These are phyloP conservation scores for Volvox africanus DNA, from an alignment of 139 green algal species.

Conservation along the genomic window DNA sequence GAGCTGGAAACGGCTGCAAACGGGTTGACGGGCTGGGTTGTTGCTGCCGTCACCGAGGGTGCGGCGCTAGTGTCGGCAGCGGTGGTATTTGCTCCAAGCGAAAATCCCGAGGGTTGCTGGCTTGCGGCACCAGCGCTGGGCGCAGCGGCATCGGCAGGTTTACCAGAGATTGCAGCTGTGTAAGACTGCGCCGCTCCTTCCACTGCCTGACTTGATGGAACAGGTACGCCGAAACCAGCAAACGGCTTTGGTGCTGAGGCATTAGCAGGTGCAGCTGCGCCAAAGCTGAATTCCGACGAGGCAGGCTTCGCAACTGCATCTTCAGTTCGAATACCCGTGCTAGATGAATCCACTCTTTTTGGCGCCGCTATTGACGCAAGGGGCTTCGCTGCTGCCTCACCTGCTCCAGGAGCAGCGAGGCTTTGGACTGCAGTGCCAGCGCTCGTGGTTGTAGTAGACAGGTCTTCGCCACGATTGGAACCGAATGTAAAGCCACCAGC, in stretches of 20 bases:
- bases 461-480: not conserved
- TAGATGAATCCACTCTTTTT: not conserved
- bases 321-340: not conserved
- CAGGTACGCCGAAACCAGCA: not conserved
- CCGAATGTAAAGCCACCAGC: conserved; percentile 4
- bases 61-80: not conserved
- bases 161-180: not conserved
- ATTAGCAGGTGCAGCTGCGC: not conserved
- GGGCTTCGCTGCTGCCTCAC: not conserved
- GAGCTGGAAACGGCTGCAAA: no score
- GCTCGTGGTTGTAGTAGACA: not conserved
- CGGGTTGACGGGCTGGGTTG: no score
- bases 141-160: not conserved
- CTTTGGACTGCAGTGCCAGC: not conserved
- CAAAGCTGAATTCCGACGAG: not conserved
- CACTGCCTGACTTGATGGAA: not conserved
- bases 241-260: not conserved
- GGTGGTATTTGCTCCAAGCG: not conserved
- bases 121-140: not conserved
- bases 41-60: no score
- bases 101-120: not conserved
- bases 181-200: not conserved
- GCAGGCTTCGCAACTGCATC: not conserved
- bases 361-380: not conserved
- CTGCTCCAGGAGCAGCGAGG: not conserved